Evolutionary conservation across 2,329 filamentous ascomycete genomes (phyloP), one percentile per base, ranked within the genome.

Genomic region (Colletotrichum aenigma): DNA sequence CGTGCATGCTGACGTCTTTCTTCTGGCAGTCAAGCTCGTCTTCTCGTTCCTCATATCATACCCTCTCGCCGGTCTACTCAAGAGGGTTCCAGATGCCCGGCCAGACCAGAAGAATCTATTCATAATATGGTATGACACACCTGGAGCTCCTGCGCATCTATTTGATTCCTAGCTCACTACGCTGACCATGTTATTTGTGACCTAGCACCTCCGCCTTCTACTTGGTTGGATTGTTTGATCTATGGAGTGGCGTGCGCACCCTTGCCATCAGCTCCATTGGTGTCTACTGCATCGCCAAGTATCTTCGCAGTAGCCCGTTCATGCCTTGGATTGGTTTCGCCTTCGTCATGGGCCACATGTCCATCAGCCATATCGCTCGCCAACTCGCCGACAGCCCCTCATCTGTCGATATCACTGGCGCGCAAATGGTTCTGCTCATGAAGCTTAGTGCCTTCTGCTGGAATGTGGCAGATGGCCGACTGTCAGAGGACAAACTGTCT

Each of bases 361-460:
- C 96, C 61, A 84, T 96, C 80, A 98, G 92, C 83, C 97, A 99
- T 84, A 93, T 99, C 77, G 88, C 91, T 74, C 94, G 97, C 52
- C 95, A 98, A 84, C 91, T 93, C 52, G 87, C 90, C 52, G 89
- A 94, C 79, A 89, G 92, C 76, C 91, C 94, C 0, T 89, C 91
- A 52, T 85, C 87, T 3, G 89, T 98, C 75, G 97, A 99, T 83
- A 96, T 99, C 79, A 98, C 96, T 1, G 96, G 94, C 55, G 96
- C 96, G 2, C 97, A 99, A 85, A 99, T 99, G 97, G 97, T 99
- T 38, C 87, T 98, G 79, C 93, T 98, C 77, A 99, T 99, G 95
- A 99, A 99, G 85, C 91, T 99, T 43, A 95, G 93, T 26, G 94
- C 96, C 7, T 99, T 99, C 82, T 98, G 95, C 87, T 99, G 97